phyloP scores from a whole-genome alignment of 495 filamentous ascomycete genomes.

The Pyrenopolyporus hunteri region DNA sequence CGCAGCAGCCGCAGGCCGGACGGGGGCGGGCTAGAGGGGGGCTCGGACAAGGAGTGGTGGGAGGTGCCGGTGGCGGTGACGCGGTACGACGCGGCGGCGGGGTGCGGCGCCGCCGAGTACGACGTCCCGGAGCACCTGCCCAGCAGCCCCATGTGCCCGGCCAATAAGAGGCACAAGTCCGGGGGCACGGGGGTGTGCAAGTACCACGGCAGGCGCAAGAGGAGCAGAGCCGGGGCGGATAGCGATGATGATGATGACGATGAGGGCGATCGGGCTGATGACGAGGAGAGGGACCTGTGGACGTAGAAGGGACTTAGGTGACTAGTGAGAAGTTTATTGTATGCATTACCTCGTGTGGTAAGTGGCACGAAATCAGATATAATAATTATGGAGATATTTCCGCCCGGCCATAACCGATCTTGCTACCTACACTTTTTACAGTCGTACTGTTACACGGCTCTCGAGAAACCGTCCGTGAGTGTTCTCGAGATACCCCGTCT shows the following conservation, averaged over 20 bases:
- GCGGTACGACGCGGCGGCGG: constrained; percentile 6
- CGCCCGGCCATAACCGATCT: no score
- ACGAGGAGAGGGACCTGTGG: neutral
- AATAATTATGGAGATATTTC: no score
- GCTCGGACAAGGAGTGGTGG: constrained; percentile 40
- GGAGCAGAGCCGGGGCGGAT: neutral
- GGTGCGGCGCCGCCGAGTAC: constrained; percentile 52
- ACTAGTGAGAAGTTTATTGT: no score
- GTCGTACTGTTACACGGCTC: neutral
- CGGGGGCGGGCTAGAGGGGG: constrained; percentile 16
- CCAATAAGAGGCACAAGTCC: constrained; percentile 59
- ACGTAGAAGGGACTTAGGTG: neutral
- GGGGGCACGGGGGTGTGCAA: constrained; percentile 63
- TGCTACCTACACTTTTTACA: no score
- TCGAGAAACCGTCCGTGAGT: neutral
- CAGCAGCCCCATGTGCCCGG: constrained; percentile 67
- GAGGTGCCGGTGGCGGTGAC: constrained; percentile 34
- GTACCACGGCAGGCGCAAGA: constrained; percentile 43
- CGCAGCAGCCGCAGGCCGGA: constrained; percentile 27
- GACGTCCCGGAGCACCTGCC: constrained; percentile 70
- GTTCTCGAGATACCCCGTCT: neutral
- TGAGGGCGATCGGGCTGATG: no score
- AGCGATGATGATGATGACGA: neutral
- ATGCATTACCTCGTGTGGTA: no score
- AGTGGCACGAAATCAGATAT: no score